phyloP scores from a whole-genome alignment of 73 alveolate genomes.

The Stentor coeruleus region DNA sequence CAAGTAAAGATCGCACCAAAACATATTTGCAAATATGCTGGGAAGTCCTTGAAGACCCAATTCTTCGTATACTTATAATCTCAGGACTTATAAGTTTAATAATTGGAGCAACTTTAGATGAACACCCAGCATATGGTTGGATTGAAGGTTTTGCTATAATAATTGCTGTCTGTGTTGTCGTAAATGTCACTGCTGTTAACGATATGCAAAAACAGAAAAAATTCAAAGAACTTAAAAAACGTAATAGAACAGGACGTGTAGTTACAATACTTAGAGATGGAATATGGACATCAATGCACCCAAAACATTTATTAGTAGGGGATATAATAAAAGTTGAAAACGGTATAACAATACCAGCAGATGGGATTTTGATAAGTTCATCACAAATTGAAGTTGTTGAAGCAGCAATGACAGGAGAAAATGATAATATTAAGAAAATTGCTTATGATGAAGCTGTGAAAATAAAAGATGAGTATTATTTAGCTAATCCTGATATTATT shows the following conservation, averaged over 20 bases:
- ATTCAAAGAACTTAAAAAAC: conserved; percentile 37
- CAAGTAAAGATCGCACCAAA: conserved; percentile 24
- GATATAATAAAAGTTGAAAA: conserved; percentile 53
- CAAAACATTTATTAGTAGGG: conserved; percentile 65
- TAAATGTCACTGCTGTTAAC: conserved; percentile 59
- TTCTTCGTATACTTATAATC: conserved; percentile 61
- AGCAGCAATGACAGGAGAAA: conserved; percentile 73
- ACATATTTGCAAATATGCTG: conserved; percentile 29
- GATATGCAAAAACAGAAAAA: conserved; percentile 59
- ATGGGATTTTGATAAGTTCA: conserved; percentile 34
- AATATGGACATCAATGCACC: conserved; percentile 33
- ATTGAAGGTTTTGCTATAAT: conserved; percentile 78
- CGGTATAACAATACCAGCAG: conserved; percentile 85
- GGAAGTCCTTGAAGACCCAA: conserved; percentile 71
- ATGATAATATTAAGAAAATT: conserved; percentile 61
- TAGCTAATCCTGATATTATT: conserved; percentile 4
- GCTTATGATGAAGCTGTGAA: conserved; percentile 49
- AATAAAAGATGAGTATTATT: conserved; percentile 38
- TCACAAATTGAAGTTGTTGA: not conserved
- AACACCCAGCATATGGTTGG: conserved; percentile 71
- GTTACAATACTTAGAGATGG: conserved; percentile 64
- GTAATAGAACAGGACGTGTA: conserved; percentile 31
- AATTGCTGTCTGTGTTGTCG: conserved; percentile 69
- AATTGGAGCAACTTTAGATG: conserved; percentile 58
- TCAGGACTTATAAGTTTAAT: conserved; percentile 67